phyloP scores from a whole-genome alignment of 2,329 filamentous ascomycete genomes.

The Didymella sp. region DNA sequence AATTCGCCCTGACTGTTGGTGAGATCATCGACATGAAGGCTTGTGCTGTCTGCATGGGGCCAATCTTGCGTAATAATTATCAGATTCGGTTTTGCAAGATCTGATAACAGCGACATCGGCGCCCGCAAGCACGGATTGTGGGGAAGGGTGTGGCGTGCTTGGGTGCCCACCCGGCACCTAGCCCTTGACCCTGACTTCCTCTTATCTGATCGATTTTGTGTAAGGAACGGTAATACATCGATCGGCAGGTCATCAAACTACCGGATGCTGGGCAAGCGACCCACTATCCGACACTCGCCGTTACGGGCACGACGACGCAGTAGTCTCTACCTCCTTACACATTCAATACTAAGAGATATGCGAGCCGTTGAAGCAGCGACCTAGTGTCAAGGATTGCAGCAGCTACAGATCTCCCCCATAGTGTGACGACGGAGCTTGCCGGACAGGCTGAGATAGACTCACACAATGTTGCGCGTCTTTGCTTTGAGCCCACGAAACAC shows the following conservation, averaged over 20 bases:
- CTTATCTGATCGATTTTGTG: neutral
- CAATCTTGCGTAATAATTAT: constrained; percentile 6
- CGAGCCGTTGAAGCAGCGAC: too few species aligned
- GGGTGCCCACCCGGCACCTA: neutral
- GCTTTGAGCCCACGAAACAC: too few species aligned
- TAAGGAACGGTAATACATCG: neutral
- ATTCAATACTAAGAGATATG: too few species aligned
- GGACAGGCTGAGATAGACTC: too few species aligned
- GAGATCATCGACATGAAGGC: constrained; percentile 1
- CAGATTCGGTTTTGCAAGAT: constrained; percentile 8
- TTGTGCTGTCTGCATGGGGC: neutral
- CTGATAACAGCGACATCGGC: constrained; percentile 21
- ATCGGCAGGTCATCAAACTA: neutral
- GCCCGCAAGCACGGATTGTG: constrained; percentile 11
- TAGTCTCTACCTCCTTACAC: too few species aligned
- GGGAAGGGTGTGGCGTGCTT: constrained; percentile 13
- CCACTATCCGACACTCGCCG: neutral
- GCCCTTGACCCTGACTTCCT: neutral
- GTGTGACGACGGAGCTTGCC: too few species aligned
- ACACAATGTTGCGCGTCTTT: too few species aligned
- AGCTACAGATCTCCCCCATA: too few species aligned
- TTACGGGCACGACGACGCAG: too few species aligned
- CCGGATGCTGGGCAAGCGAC: neutral
- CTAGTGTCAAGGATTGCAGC: too few species aligned
- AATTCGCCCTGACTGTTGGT: neutral